These are phyloP conservation scores for Leccinum olivaceopallidum DNA, from an alignment of 768 basidiomycete species.

Conservation along the genomic window DNA sequence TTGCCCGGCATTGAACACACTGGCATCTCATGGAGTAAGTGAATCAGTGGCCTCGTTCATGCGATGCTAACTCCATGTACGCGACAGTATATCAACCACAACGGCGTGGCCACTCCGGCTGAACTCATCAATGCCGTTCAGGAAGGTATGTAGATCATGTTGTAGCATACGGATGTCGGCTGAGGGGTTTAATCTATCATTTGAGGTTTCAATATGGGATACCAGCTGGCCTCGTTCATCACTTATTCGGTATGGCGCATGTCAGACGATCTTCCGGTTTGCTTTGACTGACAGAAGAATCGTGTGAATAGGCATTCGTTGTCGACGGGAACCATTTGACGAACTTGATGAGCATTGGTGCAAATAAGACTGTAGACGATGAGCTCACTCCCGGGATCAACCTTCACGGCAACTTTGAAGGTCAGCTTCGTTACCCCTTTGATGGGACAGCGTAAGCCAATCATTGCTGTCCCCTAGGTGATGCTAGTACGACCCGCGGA, in stretches of 20 bases:
- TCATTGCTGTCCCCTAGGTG: conserved; percentile 10
- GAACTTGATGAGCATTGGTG: conserved; percentile 29
- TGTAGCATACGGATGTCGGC: too few relatives aligned
- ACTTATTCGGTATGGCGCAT: conserved; percentile 17
- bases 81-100: too few relatives aligned
- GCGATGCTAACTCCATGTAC: not conserved
- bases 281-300: not conserved
- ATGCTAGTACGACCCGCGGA: conserved; percentile 25
- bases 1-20: conserved; percentile 26
- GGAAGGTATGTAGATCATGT: too few relatives aligned
- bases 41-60: not conserved
- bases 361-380: conserved; percentile 17
- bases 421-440: not conserved
- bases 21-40: conserved; percentile 29
- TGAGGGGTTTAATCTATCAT: too few relatives aligned
- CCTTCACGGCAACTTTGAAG: conserved; percentile 29
- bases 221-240: conserved; percentile 9
- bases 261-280: not conserved
- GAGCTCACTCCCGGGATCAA: conserved; percentile 22
- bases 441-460: not conserved
- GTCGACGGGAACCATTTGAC: conserved; percentile 31
- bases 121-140: too few relatives aligned
- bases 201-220: too few relatives aligned
- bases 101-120: too few relatives aligned
- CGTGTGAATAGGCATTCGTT: conserved; percentile 19